Conservation (phyloP, 2,329 filamentous ascomycete genomes). For the Talaromyces sp. region DNA sequence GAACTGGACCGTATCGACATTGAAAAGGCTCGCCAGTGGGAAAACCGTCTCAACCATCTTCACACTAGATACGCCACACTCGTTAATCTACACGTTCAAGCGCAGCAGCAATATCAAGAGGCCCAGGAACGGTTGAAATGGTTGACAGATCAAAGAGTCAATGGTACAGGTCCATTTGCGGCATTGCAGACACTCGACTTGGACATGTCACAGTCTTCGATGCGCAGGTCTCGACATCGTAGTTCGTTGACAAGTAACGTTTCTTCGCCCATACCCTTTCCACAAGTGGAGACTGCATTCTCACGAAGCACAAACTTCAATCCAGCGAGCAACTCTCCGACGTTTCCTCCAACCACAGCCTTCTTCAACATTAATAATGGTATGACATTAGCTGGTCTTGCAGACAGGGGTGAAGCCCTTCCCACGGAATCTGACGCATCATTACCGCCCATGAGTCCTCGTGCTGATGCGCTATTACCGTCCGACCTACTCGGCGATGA, state of each 20-base stretch:
- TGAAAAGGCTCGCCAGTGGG: slow-evolving; percentile 47
- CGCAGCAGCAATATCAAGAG: slow-evolving; percentile 45
- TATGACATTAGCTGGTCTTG: slow-evolving; percentile 52
- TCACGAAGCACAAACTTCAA: slow-evolving; percentile 46
- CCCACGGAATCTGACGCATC: slow-evolving; percentile 54
- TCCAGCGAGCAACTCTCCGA: slow-evolving; percentile 50
- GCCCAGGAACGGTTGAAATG: slow-evolving; percentile 45
- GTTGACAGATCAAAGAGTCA: slow-evolving; percentile 39
- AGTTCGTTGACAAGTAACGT: slow-evolving; percentile 47
- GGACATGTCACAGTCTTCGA: slow-evolving; percentile 38
- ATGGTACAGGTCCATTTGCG: slow-evolving; percentile 38
- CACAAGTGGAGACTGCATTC: slow-evolving; percentile 39
- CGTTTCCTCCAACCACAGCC: slow-evolving; percentile 46
- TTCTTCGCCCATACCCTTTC: slow-evolving; percentile 44
- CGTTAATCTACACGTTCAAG: slow-evolving; percentile 41
- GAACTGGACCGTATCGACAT: slow-evolving; percentile 50
- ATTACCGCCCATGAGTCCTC: slow-evolving; percentile 61
- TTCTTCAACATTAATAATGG: slow-evolving; percentile 64
- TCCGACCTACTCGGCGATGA: slow-evolving; percentile 60
- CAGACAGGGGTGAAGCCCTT: slow-evolving; percentile 37
- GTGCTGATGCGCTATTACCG: slow-evolving; percentile 59
- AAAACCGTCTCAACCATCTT: slow-evolving; percentile 41
- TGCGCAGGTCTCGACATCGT: slow-evolving; percentile 45
- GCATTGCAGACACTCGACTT: slow-evolving; percentile 41
- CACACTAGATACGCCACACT: slow-evolving; percentile 43